Evolutionary conservation across 768 basidiomycete genomes (phyloP), one percentile per base, ranked within the genome.

Genomic region (Suillus fuscotomentosus): DNA sequence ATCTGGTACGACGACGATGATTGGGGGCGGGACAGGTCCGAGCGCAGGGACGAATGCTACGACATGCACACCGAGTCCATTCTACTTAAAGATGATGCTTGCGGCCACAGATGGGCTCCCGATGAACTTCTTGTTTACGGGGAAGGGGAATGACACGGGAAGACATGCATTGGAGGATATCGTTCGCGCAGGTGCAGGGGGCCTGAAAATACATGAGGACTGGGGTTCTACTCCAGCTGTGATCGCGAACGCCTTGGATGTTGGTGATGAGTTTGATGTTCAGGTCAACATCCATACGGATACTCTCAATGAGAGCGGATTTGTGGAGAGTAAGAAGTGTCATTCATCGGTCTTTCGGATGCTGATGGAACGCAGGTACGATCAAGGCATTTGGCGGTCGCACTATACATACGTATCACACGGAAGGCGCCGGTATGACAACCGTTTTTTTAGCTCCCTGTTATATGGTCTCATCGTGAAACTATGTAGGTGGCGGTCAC

Each of bases 281-380:
- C 97, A 99, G 84, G 90, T 93, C 59, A 95, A 96, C 74, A 97
- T 99, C 45, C 97, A 99, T 73, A 96, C 95, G 0, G 97, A 99
- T 73, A 99, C 97, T 0, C 77, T 99, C 65, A 99, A 99, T 73
- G 97, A 99, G 79, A 94, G 94, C 67, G 97, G 96, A 2, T 99
- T 97, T 72, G 94, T 98, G 7, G 94, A 99, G 76, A 90, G 94
- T 94, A 71, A 50, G 86, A 75, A 20, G 15, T 36, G 57, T 47
- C n/a, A 20, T 41, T 51, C 14, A n/a, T 38, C n/a, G 31, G 42
- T 65, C 51, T 45, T 51, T 60, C 24, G 13, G 15, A 20, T 22
- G 34, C 54, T 73, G 45, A 70, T 63, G 36, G 56, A 57, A 27
- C 50, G 11, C 70, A 94, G 93, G 83, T 61, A 98, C 97, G 0